Base-by-base conservation (phyloP, 306 rosid species). In the Trifolium subterraneum region DNA sequence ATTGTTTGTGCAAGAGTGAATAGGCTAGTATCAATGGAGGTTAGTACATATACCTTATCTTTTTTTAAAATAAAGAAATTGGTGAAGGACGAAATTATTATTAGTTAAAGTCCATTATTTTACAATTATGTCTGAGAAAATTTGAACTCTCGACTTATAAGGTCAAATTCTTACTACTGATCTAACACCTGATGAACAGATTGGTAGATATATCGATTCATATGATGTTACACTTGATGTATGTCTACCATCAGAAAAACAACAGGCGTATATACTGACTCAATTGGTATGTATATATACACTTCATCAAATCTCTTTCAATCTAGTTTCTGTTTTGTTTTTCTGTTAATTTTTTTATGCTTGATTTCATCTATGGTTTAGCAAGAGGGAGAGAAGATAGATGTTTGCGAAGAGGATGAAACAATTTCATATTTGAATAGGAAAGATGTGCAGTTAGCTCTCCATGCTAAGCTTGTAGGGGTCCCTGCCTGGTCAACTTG, bases 321-420 rank as follows among this genome's bases (percentile, higher is more conserved):
- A 61, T 38, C 16, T 50, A 15, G 4, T 10, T 72, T 52, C 16
- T 22, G 36, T 12, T 42, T 71, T 33, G 15, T 42, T 33, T 54
- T 20, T 20, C 5, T 11, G 36, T 8, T 51, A 12, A 38, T 23
- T 38, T 71, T 68, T 3, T 23, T 58, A 36, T 45, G 27, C 9
- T 31, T 22, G 12, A 6, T 16, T 60, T 82, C 18, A 19, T 68
- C 15, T 10, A 25, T 50, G 7, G 16, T 27, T 48, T n/a, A 86
- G 85, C 88, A 83, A 86, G 85, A 78, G 13, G 68, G 62, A 3
- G 87, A 33, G 45, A 83, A 79, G 25, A 41, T 88, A 80, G 96
- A 89, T 81, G 93, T 88, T 18, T 92, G 96, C 76, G 85, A 86
- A 50, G 92, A 84, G 42, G 93, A 92, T 70, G 83, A 88, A 76